Conservation (phyloP, 164 flowering plant species). For the Annona cherimola region DNA sequence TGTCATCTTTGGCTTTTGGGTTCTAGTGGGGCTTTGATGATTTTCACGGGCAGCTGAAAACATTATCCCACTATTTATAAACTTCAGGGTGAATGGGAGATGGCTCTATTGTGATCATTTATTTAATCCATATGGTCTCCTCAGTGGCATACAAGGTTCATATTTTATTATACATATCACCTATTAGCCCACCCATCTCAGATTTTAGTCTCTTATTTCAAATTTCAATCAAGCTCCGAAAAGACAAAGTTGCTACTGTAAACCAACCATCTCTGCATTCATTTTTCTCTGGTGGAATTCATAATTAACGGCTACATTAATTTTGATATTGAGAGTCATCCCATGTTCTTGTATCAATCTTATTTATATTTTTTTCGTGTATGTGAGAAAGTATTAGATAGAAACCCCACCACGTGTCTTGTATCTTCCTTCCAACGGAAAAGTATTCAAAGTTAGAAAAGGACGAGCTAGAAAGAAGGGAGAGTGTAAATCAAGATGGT, state of each 20-base stretch:
- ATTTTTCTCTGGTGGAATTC: too few species aligned
- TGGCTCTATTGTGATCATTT: slow-evolving; percentile 33
- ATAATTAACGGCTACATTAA: too few species aligned
- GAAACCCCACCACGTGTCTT: too few species aligned
- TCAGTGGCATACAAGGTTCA: slow-evolving; percentile 58
- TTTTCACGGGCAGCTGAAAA: slow-evolving; percentile 17
- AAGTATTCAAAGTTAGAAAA: too few species aligned
- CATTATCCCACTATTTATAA: slow-evolving; percentile 37
- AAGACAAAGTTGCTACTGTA: slow-evolving; percentile 38
- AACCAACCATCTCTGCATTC: slow-evolving; percentile 7
- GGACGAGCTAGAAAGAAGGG: too few species aligned
- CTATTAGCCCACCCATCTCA: slow-evolving; percentile 22
- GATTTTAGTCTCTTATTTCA: slow-evolving; percentile 27
- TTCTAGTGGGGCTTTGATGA: background rate
- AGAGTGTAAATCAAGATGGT: too few species aligned
- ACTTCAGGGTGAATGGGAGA: slow-evolving; percentile 34
- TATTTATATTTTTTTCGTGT: too few species aligned
- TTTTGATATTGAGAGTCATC: too few species aligned
- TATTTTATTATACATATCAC: slow-evolving; percentile 24
- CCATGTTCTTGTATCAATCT: too few species aligned
- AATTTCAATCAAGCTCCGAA: slow-evolving; percentile 37
- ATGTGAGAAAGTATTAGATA: too few species aligned
- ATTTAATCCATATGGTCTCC: slow-evolving; percentile 47
- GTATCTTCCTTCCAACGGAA: too few species aligned
- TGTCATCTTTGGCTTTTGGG: slow-evolving; percentile 40